phyloP scores from a whole-genome alignment of 257 asterid genomes.

The Solanum tarijense region DNA sequence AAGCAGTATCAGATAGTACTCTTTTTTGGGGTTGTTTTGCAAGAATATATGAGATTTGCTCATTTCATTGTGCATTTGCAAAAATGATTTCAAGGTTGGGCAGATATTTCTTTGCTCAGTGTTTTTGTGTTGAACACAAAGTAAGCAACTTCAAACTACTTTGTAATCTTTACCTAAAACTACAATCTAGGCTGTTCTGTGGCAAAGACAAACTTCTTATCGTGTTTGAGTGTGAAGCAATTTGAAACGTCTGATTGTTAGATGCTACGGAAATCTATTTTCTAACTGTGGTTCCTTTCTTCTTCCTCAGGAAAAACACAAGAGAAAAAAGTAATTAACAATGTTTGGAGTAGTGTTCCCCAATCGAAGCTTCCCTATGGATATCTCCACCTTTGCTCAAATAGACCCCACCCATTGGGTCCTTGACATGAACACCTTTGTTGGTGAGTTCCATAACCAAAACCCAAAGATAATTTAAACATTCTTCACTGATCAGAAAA shows the following conservation, averaged over 20 bases:
- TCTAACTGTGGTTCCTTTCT: neutral
- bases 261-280: neutral
- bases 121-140: neutral
- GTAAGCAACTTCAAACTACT: neutral
- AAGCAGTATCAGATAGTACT: neutral
- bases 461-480: neutral
- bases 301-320: neutral
- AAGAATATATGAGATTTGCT: neutral
- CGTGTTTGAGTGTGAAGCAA: neutral
- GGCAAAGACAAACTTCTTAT: neutral
- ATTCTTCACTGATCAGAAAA: neutral
- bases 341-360: conserved; percentile 97
- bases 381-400: conserved; percentile 87
- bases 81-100: neutral
- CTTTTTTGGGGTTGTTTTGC: neutral
- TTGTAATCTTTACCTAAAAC: neutral
- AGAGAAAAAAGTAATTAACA: neutral
- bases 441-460: conserved; percentile 20
- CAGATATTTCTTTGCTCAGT: neutral
- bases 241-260: neutral
- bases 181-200: neutral
- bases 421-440: conserved; percentile 95
- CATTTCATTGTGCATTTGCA: neutral
- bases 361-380: conserved; percentile 88
- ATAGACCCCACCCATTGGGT: conserved; percentile 89